A percentile compares a stretch with the other conserved stretches of the same genome.
Conservation (phyloP, 2,329 filamentous ascomycete genomes). For the Diaporthe citrichinensis region DNA sequence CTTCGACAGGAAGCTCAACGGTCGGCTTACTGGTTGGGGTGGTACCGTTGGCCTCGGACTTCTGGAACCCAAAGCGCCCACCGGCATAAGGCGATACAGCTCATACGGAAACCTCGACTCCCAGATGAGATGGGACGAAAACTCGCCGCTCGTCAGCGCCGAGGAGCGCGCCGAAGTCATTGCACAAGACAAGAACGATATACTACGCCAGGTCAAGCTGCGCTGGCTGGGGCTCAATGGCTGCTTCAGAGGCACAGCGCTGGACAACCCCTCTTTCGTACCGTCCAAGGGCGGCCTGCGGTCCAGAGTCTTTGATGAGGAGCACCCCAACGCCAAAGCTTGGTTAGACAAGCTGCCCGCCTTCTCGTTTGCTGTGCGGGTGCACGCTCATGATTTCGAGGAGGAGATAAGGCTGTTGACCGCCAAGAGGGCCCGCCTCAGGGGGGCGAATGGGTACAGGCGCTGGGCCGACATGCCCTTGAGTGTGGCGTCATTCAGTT, state of each 20-base stretch:
- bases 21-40: background rate
- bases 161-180: background rate
- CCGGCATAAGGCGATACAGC: background rate
- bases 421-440: background rate
- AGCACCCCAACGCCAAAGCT: background rate
- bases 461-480: no score
- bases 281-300: background rate
- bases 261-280: background rate
- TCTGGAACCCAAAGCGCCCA: rapidly evolving
- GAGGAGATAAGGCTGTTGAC: background rate
- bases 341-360: background rate
- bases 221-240: background rate
- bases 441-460: background rate
- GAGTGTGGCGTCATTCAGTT: background rate
- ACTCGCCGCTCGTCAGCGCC: background rate
- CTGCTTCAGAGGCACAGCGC: background rate
- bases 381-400: background rate
- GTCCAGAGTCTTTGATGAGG: background rate
- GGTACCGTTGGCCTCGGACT: rapidly evolving
- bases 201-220: background rate
- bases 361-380: background rate
- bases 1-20: background rate
- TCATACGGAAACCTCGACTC: background rate
- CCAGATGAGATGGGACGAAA: background rate
- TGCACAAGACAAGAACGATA: background rate